Conservation (phyloP, 352 stramenopile species). For the Blastocystis hominis region DNA sequence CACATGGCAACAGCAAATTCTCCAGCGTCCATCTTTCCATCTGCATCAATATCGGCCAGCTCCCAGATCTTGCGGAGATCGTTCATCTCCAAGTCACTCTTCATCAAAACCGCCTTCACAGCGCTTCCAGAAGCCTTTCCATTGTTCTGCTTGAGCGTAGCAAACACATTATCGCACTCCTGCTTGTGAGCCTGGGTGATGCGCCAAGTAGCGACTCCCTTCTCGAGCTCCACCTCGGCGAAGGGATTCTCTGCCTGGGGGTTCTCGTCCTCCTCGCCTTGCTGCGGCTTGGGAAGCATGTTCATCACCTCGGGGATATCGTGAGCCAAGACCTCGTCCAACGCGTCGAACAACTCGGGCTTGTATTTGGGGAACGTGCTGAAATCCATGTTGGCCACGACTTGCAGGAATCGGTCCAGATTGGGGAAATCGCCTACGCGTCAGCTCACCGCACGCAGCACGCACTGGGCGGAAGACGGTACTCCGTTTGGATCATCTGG, state of each 20-base stretch:
- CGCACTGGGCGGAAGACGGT: conserved; percentile 75
- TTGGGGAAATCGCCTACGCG: conserved; percentile 76
- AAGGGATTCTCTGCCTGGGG: conserved; percentile 62
- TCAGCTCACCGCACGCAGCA: not conserved
- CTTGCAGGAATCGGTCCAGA: conserved; percentile 74
- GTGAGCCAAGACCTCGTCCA: conserved; percentile 74
- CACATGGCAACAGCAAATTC: conserved; percentile 82
- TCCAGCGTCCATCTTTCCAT: conserved; percentile 74
- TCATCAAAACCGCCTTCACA: conserved; percentile 70
- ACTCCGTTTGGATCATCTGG: conserved; percentile 89
- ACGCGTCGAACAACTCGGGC: conserved; percentile 72
- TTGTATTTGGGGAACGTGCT: conserved; percentile 76
- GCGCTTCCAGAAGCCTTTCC: conserved; percentile 64
- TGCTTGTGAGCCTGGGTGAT: conserved; percentile 67
- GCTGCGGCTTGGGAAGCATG: conserved; percentile 68
- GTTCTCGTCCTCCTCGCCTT: conserved; percentile 15
- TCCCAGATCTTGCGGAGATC: conserved; percentile 78
- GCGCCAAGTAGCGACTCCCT: conserved; percentile 64
- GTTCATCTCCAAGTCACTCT: conserved; percentile 69
- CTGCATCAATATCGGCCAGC: conserved; percentile 76
- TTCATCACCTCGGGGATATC: conserved; percentile 77
- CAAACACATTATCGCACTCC: conserved; percentile 75
- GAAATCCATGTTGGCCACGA: conserved; percentile 77
- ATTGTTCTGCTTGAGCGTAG: conserved; percentile 63
- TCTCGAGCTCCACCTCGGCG: conserved; percentile 57